Percentiles rank a stretch among this genome's conserved stretches.
These are phyloP conservation scores for Pestalotiopsis sp. DNA, from an alignment of 2,329 filamentous ascomycete species.

Conservation along the genomic window DNA sequence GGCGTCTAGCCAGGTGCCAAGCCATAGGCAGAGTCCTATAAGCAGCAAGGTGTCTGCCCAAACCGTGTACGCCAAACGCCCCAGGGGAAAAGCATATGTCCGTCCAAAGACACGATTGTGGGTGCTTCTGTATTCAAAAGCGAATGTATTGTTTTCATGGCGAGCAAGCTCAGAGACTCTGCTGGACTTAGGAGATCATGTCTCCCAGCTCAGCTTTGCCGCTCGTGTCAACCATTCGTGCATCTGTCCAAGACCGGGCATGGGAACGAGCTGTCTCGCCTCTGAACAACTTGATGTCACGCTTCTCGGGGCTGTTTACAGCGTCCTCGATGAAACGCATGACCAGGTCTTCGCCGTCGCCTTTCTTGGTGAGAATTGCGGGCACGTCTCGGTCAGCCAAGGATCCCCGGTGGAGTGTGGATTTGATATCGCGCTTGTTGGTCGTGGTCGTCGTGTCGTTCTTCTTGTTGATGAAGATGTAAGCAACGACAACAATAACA, in stretches of 20 bases:
- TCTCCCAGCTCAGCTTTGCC: background rate
- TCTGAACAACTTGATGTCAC: slow-evolving; percentile 13
- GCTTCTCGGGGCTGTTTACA: slow-evolving; percentile 5
- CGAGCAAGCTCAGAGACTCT: background rate
- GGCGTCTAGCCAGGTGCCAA: background rate
- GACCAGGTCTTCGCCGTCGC: background rate
- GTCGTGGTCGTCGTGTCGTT: background rate
- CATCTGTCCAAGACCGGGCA: slow-evolving; percentile 6
- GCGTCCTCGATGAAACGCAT: background rate
- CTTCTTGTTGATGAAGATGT: slow-evolving; percentile 21
- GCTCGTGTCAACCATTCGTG: background rate
- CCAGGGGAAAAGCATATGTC: background rate
- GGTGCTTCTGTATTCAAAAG: background rate
- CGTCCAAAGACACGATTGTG: background rate
- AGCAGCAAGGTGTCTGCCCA: background rate
- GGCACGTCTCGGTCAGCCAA: slow-evolving; percentile 1
- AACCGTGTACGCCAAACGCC: background rate
- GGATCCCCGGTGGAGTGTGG: slow-evolving; percentile 2
- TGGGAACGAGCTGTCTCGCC: slow-evolving; percentile 9
- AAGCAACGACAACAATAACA: slow-evolving; percentile 46
- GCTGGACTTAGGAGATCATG: background rate
- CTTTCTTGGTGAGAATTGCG: background rate
- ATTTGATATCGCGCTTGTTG: slow-evolving; percentile 6
- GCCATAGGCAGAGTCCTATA: background rate
- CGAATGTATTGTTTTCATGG: background rate